These are phyloP conservation scores for Tremellales sp. DNA, from an alignment of 1,284 basidiomycete species.

Conservation along the genomic window DNA sequence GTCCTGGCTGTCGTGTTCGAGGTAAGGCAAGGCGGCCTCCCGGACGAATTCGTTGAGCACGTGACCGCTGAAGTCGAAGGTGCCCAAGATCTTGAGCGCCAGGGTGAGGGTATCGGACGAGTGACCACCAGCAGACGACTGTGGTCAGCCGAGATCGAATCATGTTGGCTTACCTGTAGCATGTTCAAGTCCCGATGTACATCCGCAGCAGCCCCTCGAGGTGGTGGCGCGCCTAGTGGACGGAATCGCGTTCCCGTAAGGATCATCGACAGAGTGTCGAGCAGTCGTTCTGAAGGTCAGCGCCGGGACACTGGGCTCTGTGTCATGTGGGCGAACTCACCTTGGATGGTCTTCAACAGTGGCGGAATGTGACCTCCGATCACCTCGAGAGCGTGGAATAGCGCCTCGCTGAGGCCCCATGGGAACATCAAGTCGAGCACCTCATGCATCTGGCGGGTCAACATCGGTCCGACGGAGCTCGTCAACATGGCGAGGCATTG, in stretches of 20 bases:
- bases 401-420: conserved; percentile 85
- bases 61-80: conserved; percentile 94
- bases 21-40: conserved; percentile 83
- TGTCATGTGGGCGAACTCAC: conserved; percentile 50
- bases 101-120: conserved; percentile 74
- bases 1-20: conserved; percentile 87
- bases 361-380: conserved; percentile 89
- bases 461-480: conserved; percentile 87
- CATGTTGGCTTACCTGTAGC: no score
- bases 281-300: conserved; percentile 63
- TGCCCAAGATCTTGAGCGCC: conserved; percentile 81
- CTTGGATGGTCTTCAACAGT: conserved; percentile 86
- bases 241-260: conserved; percentile 79
- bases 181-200: conserved; percentile 59
- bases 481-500: conserved; percentile 97
- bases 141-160: no score
- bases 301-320: background rate
- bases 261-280: conserved; percentile 76
- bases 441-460: conserved; percentile 94
- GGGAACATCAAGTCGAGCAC: conserved; percentile 96
- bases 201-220: conserved; percentile 41
- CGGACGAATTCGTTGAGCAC: conserved; percentile 95
- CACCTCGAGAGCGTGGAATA: conserved; percentile 78
- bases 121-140: conserved; percentile 52
- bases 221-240: conserved; percentile 66